phyloP scores from a whole-genome alignment of 352 stramenopile species.

The Globisporangium uncinulatum region DNA sequence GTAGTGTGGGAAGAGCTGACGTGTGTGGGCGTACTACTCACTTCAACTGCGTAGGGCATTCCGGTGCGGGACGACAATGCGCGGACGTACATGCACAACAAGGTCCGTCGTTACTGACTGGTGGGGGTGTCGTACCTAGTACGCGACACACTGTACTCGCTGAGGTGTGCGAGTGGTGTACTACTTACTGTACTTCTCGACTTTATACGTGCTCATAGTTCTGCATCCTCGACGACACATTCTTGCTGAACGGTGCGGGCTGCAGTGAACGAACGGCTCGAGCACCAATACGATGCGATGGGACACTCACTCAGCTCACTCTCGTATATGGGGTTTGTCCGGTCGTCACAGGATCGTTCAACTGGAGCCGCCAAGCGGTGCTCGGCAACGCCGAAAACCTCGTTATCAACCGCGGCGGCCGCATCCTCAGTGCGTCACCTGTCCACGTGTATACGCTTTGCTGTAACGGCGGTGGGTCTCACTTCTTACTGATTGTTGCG shows the following conservation, averaged over 20 bases:
- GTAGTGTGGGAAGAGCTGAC: not conserved
- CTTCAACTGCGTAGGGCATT: slow-evolving; percentile 31
- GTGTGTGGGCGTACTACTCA: not conserved
- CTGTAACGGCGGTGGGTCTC: no score
- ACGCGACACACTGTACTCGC: no score
- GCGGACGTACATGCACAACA: slow-evolving; percentile 67
- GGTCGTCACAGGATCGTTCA: slow-evolving; percentile 42
- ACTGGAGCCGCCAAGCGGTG: slow-evolving; percentile 67
- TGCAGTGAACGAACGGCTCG: no score
- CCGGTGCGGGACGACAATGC: slow-evolving; percentile 53
- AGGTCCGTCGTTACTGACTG: slow-evolving; percentile 22
- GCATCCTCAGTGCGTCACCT: slow-evolving; percentile 36
- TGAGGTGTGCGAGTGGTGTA: no score
- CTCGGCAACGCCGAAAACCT: slow-evolving; percentile 63
- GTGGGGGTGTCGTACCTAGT: not conserved
- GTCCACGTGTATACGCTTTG: not conserved
- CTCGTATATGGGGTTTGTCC: not conserved
- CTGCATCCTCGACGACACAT: slow-evolving; percentile 57
- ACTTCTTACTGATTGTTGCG: not conserved
- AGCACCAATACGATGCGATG: no score
- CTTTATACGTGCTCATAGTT: slow-evolving; percentile 24
- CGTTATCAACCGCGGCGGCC: slow-evolving; percentile 41
- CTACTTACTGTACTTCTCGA: not conserved
- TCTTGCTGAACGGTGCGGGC: slow-evolving; percentile 47
- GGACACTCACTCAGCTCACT: not conserved